phyloP scores from a whole-genome alignment of 2,329 filamentous ascomycete species.

The Verruconis gallopava region DNA sequence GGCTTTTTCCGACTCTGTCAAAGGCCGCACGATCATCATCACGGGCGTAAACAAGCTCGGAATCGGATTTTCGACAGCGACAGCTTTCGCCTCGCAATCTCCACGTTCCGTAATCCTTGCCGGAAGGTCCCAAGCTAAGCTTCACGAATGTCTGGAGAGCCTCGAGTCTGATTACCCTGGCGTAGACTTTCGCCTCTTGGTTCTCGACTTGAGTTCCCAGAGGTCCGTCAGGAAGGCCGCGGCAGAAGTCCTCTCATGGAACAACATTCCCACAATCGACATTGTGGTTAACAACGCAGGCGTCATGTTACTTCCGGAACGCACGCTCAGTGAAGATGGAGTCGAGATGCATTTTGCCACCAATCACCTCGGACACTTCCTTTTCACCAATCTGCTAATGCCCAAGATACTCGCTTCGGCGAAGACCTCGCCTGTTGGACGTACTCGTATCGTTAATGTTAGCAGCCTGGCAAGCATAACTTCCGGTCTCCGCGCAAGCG shows the following conservation, averaged over 20 bases:
- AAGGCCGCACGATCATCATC: constrained; percentile 4
- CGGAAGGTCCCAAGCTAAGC: background rate
- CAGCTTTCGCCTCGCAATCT: background rate
- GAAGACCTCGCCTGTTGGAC: constrained; percentile 11
- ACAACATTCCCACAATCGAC: constrained; percentile 23
- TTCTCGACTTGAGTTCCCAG: constrained; percentile 26
- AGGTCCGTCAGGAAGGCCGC: constrained; percentile 25
- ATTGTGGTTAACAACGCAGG: constrained; percentile 35
- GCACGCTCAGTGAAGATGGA: constrained; percentile 11
- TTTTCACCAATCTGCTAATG: constrained; percentile 9
- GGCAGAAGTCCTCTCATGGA: constrained; percentile 19
- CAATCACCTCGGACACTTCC: constrained; percentile 11
- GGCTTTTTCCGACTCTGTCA: background rate
- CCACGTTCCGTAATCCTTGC: background rate
- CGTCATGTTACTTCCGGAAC: constrained; percentile 26
- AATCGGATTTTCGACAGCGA: constrained; percentile 1
- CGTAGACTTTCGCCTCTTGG: background rate
- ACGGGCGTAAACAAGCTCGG: constrained; percentile 6
- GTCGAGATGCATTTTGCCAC: constrained; percentile 11
- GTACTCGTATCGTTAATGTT: constrained; percentile 6
- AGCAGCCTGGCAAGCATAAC: background rate
- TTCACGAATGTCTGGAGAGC: background rate
- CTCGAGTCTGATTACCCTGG: background rate
- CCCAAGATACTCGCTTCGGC: constrained; percentile 11
- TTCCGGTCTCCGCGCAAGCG: background rate